Base-by-base conservation (phyloP, 1,284 basidiomycete genomes). In the Polyporus tsugae region DNA sequence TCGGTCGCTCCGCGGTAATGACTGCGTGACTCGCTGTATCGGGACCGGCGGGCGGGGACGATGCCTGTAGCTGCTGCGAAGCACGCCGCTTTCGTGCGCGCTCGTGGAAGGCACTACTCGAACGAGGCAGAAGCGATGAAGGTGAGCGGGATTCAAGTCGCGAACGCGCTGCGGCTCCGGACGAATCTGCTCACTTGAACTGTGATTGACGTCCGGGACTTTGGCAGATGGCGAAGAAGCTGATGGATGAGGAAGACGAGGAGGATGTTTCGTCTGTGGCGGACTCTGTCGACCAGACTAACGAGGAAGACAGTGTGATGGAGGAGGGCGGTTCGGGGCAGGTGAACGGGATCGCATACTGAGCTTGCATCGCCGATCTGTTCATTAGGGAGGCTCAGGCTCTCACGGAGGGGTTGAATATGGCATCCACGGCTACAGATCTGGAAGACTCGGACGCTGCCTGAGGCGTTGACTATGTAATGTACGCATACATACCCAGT, bases 41-140 rank as follows among this genome's bases (percentile, higher is more conserved):
- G 36, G 55, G 33, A 39, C 46, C 57, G 60, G 66, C 70, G 33
- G 94, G 91, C 93, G 68, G 90, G 89, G 65, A 92, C 87, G 57
- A 41, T 53, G 59, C 60, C 66, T 70, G 36, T 74, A 95, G 92
- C 93, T 68, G 90, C 89, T 65, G 92, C 87, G 57, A 95, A 95
- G 80, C 94, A 95, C 77, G 91, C 89, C 36, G 95, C 87, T 57
- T 97, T 97, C 77, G 84, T 95, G 66, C 88, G 89, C 75, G 94
- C 94, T 66, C 87, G 95, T 44, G 93, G 92, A 65, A 84, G 91
- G 67, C 95, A 97, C 79, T 97, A 97, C 77, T 95, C 94, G 3
- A 95, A 96, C 66, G 95, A 97, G 80, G 95, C 94, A 1, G 93
- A 95, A 77, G 95, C 94, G 41, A 95, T 97, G 93, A 95, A 94